Conservation (phyloP, 192 early-diverging fungal genomes). For the Coemansia sp. region DNA sequence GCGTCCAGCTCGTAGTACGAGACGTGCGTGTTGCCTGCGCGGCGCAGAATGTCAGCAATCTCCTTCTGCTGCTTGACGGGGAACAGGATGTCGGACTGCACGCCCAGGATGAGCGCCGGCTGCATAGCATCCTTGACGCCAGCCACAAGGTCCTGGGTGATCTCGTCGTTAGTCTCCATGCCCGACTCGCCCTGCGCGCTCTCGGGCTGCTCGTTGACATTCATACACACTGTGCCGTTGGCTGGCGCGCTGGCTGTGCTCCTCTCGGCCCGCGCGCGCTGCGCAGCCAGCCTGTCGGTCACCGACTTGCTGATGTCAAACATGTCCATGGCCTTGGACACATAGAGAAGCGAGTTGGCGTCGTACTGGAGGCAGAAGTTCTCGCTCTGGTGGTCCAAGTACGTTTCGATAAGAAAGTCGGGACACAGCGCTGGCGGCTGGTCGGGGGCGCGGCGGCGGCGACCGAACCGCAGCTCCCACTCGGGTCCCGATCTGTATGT, state of each 20-base stretch:
- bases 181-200: conserved; percentile 16
- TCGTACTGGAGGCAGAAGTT: conserved; percentile 91
- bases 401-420: conserved; percentile 94
- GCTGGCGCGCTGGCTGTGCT: not conserved
- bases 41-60: conserved; percentile 83
- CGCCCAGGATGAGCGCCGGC: conserved; percentile 89
- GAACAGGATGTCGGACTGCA: conserved; percentile 94
- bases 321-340: conserved; percentile 98
- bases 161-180: conserved; percentile 42
- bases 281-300: conserved; percentile 36
- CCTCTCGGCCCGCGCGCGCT: conserved; percentile 41
- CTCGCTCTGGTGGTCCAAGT: conserved; percentile 96
- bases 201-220: conserved; percentile 21
- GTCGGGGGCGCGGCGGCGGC: conserved; percentile 72
- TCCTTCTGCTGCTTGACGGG: conserved; percentile 95
- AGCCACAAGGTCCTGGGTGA: conserved; percentile 61
- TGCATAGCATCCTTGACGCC: conserved; percentile 61
- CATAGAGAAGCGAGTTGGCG: conserved; percentile 87
- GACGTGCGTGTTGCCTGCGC: conserved; percentile 83
- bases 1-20: conserved; percentile 97
- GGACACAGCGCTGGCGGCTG: conserved; percentile 80
- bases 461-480: conserved; percentile 95
- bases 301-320: conserved; percentile 84
- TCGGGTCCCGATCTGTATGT: conserved; percentile 95
- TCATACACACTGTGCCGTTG: conserved; percentile 25